Percentiles rank a stretch among this genome's conserved stretches.
These are phyloP conservation scores for Candida sakaeoensis DNA, from an alignment of 805 yeast species.

Conservation along the genomic window DNA sequence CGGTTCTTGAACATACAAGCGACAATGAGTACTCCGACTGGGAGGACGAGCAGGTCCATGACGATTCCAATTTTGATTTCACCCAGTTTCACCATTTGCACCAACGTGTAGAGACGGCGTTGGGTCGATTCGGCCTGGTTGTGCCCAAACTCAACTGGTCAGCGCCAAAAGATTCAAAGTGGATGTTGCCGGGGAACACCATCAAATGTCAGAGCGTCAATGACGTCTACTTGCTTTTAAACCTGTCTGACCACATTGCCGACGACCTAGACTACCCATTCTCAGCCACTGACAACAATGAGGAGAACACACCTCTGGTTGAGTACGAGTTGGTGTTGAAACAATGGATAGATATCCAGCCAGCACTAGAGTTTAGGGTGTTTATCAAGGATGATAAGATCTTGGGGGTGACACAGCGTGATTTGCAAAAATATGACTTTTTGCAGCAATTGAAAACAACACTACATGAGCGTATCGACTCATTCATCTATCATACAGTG, in stretches of 20 bases:
- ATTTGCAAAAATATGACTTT: slow-evolving; percentile 76
- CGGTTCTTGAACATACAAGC: slow-evolving; percentile 28
- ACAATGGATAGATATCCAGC: slow-evolving; percentile 80
- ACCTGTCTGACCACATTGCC: slow-evolving; percentile 82
- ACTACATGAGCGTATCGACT: slow-evolving; percentile 46
- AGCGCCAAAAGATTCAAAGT: slow-evolving; percentile 89
- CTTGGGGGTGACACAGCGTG: slow-evolving; percentile 80
- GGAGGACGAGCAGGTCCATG: slow-evolving; percentile 36
- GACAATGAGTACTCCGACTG: slow-evolving; percentile 75
- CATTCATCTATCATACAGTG: slow-evolving; percentile 48
- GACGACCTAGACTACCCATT: slow-evolving; percentile 80
- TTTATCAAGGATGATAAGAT: slow-evolving; percentile 65
- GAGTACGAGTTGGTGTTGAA: slow-evolving; percentile 68
- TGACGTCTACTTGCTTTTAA: slow-evolving; percentile 77
- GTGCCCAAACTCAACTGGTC: slow-evolving; percentile 96
- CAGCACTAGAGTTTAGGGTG: slow-evolving; percentile 88
- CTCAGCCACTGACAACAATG: slow-evolving; percentile 41
- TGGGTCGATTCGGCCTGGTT: slow-evolving; percentile 49
- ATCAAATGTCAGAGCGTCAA: slow-evolving; percentile 66
- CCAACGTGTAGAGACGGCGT: slow-evolving; percentile 39
- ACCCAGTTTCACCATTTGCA: slow-evolving; percentile 65
- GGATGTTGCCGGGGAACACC: slow-evolving; percentile 81
- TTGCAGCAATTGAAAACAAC: slow-evolving; percentile 49
- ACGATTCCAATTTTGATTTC: slow-evolving; percentile 17
- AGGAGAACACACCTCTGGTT: slow-evolving; percentile 9